Base-by-base conservation (phyloP, 805 yeast genomes). In the Vanderwaltozyma verrucispora region DNA sequence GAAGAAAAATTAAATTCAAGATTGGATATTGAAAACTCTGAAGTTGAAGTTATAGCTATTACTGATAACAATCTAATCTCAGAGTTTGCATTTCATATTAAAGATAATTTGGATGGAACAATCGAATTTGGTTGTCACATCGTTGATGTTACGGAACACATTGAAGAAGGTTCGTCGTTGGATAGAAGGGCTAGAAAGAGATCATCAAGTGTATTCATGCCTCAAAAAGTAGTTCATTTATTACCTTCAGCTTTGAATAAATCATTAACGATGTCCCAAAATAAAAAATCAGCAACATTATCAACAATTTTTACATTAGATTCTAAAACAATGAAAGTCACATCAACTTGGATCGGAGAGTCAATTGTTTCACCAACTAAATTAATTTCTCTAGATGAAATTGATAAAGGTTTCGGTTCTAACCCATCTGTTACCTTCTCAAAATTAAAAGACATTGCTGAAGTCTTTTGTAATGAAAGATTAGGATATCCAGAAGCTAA, bases 151-250 rank as follows among this genome's bases (percentile, higher is more conserved):
- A 68, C 94, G 3, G 75, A 76, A 33, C 84, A 67, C 47, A 62
- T 89, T 35, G 75, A 72, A 46, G 80, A 75, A 29, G 88, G 86
- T 13, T 75, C 94, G 0, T 63, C 75, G 10, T 64, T 89, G 42
- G 98, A 92, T 54, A 77, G 87, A 43, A 87, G 89, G 56, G 82
- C 95, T 1, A 82, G 85, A 60, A 87, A 85, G 64, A 74, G 97
- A 56, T 86, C 94, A 1, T 76, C 89, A 4, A 77, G 95, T 7
- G 96, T 89, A 3, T 82, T 79, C 51, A 70, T 88, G 58, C 92
- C 94, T 11, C 95, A 88, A 54, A 66, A 71, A 20, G 72, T 77
- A 30, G 70, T 66, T 15, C 73, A 78, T 42, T 67, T 87, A 48
- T 72, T 80, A 46, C 95, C 96, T 8, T 64, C 65, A 31, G 69